Evolutionary conservation across 192 early-diverging fungal genomes (phyloP).

Genomic region (Coemansia sp.): DNA sequence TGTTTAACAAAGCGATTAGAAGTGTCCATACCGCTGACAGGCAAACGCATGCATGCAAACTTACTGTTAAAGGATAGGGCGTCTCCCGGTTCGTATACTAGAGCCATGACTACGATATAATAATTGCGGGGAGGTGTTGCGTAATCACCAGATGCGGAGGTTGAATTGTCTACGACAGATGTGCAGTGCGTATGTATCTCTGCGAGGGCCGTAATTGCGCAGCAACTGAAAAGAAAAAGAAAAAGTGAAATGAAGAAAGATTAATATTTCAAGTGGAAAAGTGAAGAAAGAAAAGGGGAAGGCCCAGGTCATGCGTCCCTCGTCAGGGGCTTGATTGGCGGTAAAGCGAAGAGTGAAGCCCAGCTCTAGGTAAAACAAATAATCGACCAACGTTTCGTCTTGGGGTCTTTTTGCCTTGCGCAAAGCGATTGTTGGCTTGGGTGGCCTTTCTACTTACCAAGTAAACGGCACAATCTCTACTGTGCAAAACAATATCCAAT

Average conservation of each 20-base stretch:
- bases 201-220: neutral
- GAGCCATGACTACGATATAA: constrained; percentile 49
- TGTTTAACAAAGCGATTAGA: neutral
- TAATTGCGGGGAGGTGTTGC: neutral
- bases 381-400: too few relatives aligned
- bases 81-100: constrained; percentile 60
- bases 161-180: neutral
- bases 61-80: constrained; percentile 63
- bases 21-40: neutral
- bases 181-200: neutral
- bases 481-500: too few relatives aligned
- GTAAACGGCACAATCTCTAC: too few relatives aligned
- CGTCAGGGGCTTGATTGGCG: too few relatives aligned
- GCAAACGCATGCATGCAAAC: constrained; percentile 17
- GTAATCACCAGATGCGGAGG: constrained; percentile 7
- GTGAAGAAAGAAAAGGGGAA: neutral
- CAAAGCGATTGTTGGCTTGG: too few relatives aligned
- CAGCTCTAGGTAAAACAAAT: too few relatives aligned
- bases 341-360: too few relatives aligned
- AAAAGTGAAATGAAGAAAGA: neutral
- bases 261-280: neutral
- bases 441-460: too few relatives aligned
- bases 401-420: too few relatives aligned
- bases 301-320: neutral
- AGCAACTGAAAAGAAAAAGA: neutral